Conservation (phyloP, 257 asterid genomes). For the Linaria vulgaris region DNA sequence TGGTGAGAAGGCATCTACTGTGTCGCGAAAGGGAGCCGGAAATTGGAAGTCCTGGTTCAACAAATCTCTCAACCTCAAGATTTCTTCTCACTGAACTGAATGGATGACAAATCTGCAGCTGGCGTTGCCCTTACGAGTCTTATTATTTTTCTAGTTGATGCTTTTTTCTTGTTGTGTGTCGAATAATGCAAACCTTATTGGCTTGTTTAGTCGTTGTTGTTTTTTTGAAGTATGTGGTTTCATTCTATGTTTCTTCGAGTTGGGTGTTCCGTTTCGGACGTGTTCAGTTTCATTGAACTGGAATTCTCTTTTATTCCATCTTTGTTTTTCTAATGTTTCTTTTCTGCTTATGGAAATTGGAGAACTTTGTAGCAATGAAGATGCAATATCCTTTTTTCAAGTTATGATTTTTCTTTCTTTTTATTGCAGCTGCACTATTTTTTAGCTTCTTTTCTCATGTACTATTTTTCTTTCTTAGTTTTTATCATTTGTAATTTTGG, state of each 20-base stretch:
- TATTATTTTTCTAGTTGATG: background rate
- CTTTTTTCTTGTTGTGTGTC: too few species aligned
- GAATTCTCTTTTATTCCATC: background rate
- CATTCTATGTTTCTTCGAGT: too few species aligned
- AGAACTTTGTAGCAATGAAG: too few species aligned
- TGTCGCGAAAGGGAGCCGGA: constrained; percentile 48
- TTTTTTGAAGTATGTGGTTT: too few species aligned
- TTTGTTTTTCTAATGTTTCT: background rate
- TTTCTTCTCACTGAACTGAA: constrained; percentile 56
- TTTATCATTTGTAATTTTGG: too few species aligned
- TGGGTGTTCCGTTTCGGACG: too few species aligned
- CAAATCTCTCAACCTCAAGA: constrained; percentile 61
- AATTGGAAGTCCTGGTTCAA: constrained; percentile 85
- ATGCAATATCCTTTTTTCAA: too few species aligned
- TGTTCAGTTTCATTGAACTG: background rate
- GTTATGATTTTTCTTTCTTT: too few species aligned
- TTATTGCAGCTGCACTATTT: too few species aligned
- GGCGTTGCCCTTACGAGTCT: background rate
- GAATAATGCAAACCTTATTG: background rate
- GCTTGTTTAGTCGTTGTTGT: background rate
- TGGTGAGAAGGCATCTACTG: constrained; percentile 30
- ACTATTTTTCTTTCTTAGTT: too few species aligned
- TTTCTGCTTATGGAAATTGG: too few species aligned
- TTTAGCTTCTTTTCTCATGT: too few species aligned
- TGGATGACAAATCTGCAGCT: background rate